These are phyloP conservation scores for Bipolaris victoriae DNA, from an alignment of 2,329 filamentous ascomycete genomes.

Conservation along the genomic window DNA sequence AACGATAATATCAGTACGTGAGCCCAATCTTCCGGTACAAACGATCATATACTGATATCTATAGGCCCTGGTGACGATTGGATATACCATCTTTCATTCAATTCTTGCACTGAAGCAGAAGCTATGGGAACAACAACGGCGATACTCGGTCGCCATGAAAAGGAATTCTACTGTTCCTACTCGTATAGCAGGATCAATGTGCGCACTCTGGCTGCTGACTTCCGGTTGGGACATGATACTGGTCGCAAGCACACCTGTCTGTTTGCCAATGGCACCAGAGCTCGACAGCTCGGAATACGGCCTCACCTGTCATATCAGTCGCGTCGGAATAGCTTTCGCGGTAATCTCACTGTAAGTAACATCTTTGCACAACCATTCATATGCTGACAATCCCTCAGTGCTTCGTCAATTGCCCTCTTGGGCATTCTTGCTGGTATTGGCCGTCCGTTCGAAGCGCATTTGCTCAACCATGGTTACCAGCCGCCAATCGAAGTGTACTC, in stretches of 20 bases:
- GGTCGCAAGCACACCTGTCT: conserved; percentile 46
- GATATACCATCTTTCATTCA: conserved; percentile 45
- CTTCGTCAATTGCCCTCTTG: conserved; percentile 43
- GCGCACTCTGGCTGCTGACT: conserved; percentile 47
- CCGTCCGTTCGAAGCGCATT: conserved; percentile 48
- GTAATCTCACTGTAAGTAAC: conserved; percentile 42
- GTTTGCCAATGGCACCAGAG: conserved; percentile 29
- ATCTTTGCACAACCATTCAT: not conserved
- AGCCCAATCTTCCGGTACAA: not conserved
- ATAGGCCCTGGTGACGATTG: conserved; percentile 43
- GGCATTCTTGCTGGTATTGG: conserved; percentile 41
- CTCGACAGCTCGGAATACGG: conserved; percentile 44
- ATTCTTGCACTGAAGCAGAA: conserved; percentile 43
- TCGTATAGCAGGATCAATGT: conserved; percentile 40
- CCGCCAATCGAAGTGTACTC: conserved; percentile 10
- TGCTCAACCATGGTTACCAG: conserved; percentile 37
- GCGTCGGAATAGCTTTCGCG: conserved; percentile 41
- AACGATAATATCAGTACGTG: conserved; percentile 41
- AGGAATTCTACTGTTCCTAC: conserved; percentile 44
- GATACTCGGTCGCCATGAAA: conserved; percentile 30
- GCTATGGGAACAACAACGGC: conserved; percentile 36
- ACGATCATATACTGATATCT: conserved; percentile 3
- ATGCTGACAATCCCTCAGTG: conserved; percentile 24
- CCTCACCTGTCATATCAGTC: conserved; percentile 37
- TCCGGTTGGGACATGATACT: conserved; percentile 50